Conservation (phyloP, 768 basidiomycete genomes). For the Gloeophyllum trabeum region DNA sequence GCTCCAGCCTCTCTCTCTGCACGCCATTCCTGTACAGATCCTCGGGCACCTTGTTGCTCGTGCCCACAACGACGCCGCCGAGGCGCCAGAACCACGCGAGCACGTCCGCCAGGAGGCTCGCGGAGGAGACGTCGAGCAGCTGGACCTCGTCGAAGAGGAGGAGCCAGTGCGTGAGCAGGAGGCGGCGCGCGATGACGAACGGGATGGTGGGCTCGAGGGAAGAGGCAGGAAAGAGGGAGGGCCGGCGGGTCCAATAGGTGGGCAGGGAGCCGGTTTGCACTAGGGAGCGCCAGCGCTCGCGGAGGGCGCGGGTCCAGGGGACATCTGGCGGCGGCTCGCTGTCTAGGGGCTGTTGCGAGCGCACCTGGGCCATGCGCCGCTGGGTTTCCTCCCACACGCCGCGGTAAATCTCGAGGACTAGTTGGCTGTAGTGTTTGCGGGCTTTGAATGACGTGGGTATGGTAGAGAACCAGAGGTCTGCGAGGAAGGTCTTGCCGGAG, state of each 20-base stretch:
- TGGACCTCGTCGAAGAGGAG: conserved; percentile 52
- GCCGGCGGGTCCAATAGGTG: too few relatives aligned
- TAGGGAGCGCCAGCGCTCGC: conserved; percentile 18
- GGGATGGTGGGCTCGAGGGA: conserved; percentile 24
- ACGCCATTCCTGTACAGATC: conserved; percentile 50
- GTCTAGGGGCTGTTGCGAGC: conserved; percentile 10
- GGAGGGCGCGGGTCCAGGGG: conserved; percentile 15
- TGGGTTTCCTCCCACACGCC: conserved; percentile 42
- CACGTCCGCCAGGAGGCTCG: conserved; percentile 36
- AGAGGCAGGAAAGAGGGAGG: conserved; percentile 11
- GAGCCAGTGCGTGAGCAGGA: conserved; percentile 35
- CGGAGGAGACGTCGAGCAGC: conserved; percentile 48
- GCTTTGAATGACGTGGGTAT: conserved; percentile 41
- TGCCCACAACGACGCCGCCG: conserved; percentile 41
- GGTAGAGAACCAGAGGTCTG: conserved; percentile 44
- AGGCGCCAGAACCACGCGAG: conserved; percentile 55
- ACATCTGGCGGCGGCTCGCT: conserved; percentile 10
- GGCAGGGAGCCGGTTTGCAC: conserved; percentile 20
- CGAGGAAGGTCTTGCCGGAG: conserved; percentile 41
- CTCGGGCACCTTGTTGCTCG: conserved; percentile 39
- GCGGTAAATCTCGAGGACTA: conserved; percentile 43
- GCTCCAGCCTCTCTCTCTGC: conserved; percentile 41
- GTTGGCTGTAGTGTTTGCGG: conserved; percentile 45
- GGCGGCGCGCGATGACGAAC: conserved; percentile 30
- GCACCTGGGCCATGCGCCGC: conserved; percentile 21